phyloP scores from a whole-genome alignment of 352 stramenopile species.

The Elongisporangium undulatum region DNA sequence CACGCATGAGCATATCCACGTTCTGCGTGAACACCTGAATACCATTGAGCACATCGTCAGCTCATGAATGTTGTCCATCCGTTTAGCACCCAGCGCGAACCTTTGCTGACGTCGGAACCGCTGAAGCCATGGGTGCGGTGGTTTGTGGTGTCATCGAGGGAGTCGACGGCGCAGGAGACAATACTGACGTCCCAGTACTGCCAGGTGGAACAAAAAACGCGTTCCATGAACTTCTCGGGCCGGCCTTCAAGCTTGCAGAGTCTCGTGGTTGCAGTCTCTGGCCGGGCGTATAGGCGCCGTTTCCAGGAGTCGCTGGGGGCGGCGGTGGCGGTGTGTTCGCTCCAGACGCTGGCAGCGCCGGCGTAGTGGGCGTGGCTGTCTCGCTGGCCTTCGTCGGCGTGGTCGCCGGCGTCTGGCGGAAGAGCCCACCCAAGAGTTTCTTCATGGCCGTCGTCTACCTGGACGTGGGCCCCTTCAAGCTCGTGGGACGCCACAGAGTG shows the following conservation, averaged over 20 bases:
- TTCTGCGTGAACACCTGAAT: slow-evolving; percentile 47
- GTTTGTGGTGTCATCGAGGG: background rate
- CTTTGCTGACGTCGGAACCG: slow-evolving; percentile 25
- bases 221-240: slow-evolving; percentile 33
- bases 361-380: slow-evolving; percentile 1
- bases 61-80: background rate
- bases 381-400: slow-evolving; percentile 7
- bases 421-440: slow-evolving; percentile 62
- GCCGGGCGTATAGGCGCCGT: background rate
- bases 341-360: background rate
- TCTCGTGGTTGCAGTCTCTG: slow-evolving; percentile 8
- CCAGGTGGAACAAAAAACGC: slow-evolving; percentile 20
- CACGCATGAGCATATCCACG: slow-evolving; percentile 47
- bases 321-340: slow-evolving; percentile 1
- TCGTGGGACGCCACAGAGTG: background rate
- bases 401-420: slow-evolving; percentile 23
- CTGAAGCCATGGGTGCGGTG: background rate
- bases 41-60: background rate
- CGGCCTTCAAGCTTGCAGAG: slow-evolving; percentile 3
- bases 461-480: background rate
- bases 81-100: slow-evolving; percentile 9
- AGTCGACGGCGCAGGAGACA: slow-evolving; percentile 2
- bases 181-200: background rate
- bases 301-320: no score
- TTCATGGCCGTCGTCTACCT: slow-evolving; percentile 36